Evolutionary conservation across 202 grass and related monocot species (phyloP), one percentile per base, ranked within the genome.

Genomic region (Elaeis oleifera): DNA sequence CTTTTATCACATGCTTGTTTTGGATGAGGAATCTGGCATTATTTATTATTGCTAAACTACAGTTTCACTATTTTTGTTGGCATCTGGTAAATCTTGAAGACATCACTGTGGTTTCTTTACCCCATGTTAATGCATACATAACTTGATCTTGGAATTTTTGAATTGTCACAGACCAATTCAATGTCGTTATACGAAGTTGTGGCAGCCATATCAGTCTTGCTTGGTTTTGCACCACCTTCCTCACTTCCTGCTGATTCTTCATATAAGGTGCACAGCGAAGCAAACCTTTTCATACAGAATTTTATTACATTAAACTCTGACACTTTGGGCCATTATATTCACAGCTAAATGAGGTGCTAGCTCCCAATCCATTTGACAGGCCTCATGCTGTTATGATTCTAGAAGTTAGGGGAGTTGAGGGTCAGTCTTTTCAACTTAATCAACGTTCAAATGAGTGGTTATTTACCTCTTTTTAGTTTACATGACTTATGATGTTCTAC

Each of bases 291-390:
- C 15, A 17, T 31, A 18, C 3, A 19, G 31, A 22, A 16, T 29
- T 15, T 4, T 54, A 14, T 54, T 4, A 20, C 50, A 5, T 29
- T 67, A 4, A 67, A 20, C 5, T 23, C 16, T 54, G 8, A 67
- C 16, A 53, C 8, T 68, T 54, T 26, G 58, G 49, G 58, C 20
- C 54, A 5, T 60, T 52, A 76, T 3, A 65, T 78, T 86, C 72
- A 70, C 77, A 97, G 92, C 72, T 89, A 79, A 92, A 97, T 69
- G 56, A 97, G 71, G 31, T 92, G 63, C 84, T 97, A 60, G 69
- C 63, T 61, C 79, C 92, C 17, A 89, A 92, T 56, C 92, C 92
- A 24, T 97, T 97, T 67, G 74, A 86, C 61, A 84, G 82, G 44
- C 92, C 92, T 0, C 71, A 60, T 70, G 79, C 92, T 66, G 77